Evolutionary conservation across 1,284 basidiomycete genomes (phyloP).

Genomic region (Austroboletus niveus): DNA sequence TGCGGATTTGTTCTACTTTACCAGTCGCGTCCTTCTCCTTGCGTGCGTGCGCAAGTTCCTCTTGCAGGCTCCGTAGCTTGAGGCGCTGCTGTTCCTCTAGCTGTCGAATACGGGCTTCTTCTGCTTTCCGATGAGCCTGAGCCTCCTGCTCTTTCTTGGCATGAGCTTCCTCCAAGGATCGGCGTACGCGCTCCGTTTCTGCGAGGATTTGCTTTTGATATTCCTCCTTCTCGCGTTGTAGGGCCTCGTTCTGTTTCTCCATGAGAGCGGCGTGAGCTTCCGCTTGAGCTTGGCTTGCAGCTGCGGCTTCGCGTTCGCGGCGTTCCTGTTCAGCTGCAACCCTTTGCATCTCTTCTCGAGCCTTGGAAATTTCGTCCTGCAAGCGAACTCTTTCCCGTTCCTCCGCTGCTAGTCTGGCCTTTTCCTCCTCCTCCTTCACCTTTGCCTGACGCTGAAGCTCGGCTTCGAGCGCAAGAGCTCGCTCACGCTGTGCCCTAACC

Average conservation of each 20-base stretch:
- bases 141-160: constrained; percentile 26
- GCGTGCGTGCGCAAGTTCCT: constrained; percentile 27
- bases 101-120: constrained; percentile 27
- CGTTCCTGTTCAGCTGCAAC: constrained; percentile 24
- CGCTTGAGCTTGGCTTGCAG: constrained; percentile 26
- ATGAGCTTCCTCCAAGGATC: constrained; percentile 27
- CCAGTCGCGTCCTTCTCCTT: constrained; percentile 13
- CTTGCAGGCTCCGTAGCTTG: constrained; percentile 25
- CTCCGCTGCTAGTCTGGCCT: constrained; percentile 18
- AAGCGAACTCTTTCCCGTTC: constrained; percentile 28
- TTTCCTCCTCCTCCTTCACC: constrained; percentile 29
- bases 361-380: constrained; percentile 29
- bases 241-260: constrained; percentile 22
- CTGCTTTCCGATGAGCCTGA: constrained; percentile 15
- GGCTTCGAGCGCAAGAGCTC: constrained; percentile 30
- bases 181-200: constrained; percentile 29
- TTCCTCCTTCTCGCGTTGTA: constrained; percentile 28
- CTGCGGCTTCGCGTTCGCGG: constrained; percentile 26
- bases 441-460: constrained; percentile 28
- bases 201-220: constrained; percentile 24
- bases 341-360: constrained; percentile 26
- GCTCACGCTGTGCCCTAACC: constrained; percentile 30
- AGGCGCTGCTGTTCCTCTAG: constrained; percentile 30
- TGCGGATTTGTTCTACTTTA: constrained; percentile 18
- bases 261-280: constrained; percentile 27